Conservation (phyloP, 495 filamentous ascomycete genomes). For the Articulospora tetracladia region DNA sequence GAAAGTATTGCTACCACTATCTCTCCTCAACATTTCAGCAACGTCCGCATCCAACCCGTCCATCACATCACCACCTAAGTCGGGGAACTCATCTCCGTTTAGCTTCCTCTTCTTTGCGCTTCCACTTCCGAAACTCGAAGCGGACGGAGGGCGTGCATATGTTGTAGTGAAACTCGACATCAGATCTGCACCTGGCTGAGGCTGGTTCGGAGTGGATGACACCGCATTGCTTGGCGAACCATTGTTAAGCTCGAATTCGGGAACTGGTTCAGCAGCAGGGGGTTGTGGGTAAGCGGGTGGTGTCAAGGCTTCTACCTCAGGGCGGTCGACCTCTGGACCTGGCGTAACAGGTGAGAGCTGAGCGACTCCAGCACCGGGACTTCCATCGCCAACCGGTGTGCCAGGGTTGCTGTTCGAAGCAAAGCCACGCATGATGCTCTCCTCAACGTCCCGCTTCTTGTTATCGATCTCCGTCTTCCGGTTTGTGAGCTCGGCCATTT, state of each 20-base stretch:
- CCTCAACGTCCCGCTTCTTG: conserved; percentile 83
- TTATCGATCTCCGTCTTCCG: conserved; percentile 64
- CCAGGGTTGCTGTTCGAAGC: conserved; percentile 43
- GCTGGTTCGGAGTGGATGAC: conserved; percentile 9
- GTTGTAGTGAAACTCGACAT: conserved; percentile 46
- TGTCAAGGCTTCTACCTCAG: conserved; percentile 79
- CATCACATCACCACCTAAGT: conserved; percentile 53
- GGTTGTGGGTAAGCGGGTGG: conserved; percentile 56
- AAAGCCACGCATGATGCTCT: conserved; percentile 79
- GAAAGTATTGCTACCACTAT: conserved; percentile 6
- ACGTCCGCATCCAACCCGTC: conserved; percentile 80
- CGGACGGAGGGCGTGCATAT: conserved; percentile 30
- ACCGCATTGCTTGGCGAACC: conserved; percentile 1
- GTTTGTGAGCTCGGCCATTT: conserved; percentile 52
- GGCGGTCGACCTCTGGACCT: conserved; percentile 54
- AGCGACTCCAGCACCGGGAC: conserved; percentile 20
- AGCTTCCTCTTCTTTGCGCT: conserved; percentile 71
- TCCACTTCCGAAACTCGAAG: conserved; percentile 29
- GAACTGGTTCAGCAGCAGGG: conserved; percentile 18
- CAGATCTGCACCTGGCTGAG: conserved; percentile 40
- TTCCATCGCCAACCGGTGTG: conserved; percentile 32
- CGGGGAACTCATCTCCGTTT: conserved; percentile 57
- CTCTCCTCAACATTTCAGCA: conserved; percentile 68
- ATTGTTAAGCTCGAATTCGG: conserved; percentile 26
- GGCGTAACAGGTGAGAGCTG: conserved; percentile 29